Evolutionary conservation across 768 basidiomycete genomes (phyloP), one percentile per base, ranked within the genome.

Genomic region (Tulasnella sp.): DNA sequence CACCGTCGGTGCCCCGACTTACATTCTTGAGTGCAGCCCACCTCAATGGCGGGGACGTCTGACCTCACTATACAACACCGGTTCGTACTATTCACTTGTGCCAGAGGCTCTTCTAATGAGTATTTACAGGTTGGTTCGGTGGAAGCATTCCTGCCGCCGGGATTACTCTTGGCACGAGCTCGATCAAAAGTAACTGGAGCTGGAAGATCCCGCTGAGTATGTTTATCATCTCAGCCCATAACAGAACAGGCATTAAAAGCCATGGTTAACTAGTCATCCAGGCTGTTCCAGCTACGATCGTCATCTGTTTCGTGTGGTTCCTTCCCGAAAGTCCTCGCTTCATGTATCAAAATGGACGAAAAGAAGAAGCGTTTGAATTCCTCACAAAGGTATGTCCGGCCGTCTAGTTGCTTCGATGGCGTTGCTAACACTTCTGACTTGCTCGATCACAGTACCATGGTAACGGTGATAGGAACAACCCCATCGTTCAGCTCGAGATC

Each of bases 11-110:
- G 78, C 78, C 32, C 77, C 79, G 7, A 70, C 79, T 4, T 79
- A 79, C 74, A 76, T 75, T 39, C 75, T 78, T 34, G 79, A 80
- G 68, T 77, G 78, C 40, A 75, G 77, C 19, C 79, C 79, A 44
- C 75, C 77, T 8, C 72, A 68, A 29, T 72, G 67, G 68, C n/a
- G 69, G 29, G 72, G 75, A 35, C 35, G 74, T 9, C 62, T 74
- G 16, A 67, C 72, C 16, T 67, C 71, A 7, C 36, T 72, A 35
- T 73, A 74, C 47, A 72, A 74, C 71, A 62, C 47, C 32, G 72
- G 52, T 59, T 12, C 22, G 52, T 59, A 26, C n/a, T 59, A 29
- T 32, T 29, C 12, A 29, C 26, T 12, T 59, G 22, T 1, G 26
- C 3, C 22, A 19, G 5, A 29, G 5, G 52, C 5, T 0, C 32